Percentiles rank a stretch among this genome's conserved stretches.
Conservation (phyloP, 2,329 filamentous ascomycete genomes). For the Aspergillus calidoustus region DNA sequence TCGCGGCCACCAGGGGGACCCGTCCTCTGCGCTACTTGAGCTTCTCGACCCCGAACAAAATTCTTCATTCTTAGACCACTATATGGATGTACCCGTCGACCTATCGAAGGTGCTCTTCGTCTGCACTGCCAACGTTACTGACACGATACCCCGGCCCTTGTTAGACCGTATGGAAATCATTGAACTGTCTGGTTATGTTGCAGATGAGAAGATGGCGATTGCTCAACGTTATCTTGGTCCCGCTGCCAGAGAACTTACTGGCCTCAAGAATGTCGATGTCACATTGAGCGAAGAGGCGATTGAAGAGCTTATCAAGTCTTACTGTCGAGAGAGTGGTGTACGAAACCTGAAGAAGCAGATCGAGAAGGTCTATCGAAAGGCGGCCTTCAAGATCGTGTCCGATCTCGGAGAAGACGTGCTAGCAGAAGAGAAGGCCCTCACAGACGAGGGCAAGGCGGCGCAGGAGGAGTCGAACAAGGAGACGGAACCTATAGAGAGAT, state of each 20-base stretch:
- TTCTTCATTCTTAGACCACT: slow-evolving; percentile 95
- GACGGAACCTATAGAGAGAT: slow-evolving; percentile 66
- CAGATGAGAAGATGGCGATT: slow-evolving; percentile 99
- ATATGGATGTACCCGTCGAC: slow-evolving; percentile 97
- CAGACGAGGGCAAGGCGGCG: slow-evolving; percentile 81
- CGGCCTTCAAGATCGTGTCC: slow-evolving; percentile 94
- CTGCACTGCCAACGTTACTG: slow-evolving; percentile 98
- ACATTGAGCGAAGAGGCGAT: slow-evolving; percentile 84
- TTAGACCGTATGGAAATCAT: slow-evolving; percentile 98
- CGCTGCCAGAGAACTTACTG: slow-evolving; percentile 90
- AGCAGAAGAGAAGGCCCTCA: slow-evolving; percentile 79
- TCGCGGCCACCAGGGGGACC: slow-evolving; percentile 93
- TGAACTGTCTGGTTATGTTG: slow-evolving; percentile 91
- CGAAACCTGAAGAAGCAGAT: slow-evolving; percentile 99
- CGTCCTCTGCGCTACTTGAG: slow-evolving; percentile 90
- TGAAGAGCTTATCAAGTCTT: slow-evolving; percentile 96
- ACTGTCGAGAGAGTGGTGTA: slow-evolving; percentile 95
- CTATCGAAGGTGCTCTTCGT: slow-evolving; percentile 97
- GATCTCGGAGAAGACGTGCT: slow-evolving; percentile 86
- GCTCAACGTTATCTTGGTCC: slow-evolving; percentile 91
- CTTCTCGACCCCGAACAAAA: slow-evolving; percentile 97
- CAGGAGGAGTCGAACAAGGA: slow-evolving; percentile 59
- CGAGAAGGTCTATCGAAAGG: slow-evolving; percentile 97
- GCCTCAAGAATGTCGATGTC: slow-evolving; percentile 90
- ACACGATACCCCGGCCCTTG: slow-evolving; percentile 92